Evolutionary conservation across 768 basidiomycete species (phyloP).

Genomic region (Pleurotus citrinopileatus): DNA sequence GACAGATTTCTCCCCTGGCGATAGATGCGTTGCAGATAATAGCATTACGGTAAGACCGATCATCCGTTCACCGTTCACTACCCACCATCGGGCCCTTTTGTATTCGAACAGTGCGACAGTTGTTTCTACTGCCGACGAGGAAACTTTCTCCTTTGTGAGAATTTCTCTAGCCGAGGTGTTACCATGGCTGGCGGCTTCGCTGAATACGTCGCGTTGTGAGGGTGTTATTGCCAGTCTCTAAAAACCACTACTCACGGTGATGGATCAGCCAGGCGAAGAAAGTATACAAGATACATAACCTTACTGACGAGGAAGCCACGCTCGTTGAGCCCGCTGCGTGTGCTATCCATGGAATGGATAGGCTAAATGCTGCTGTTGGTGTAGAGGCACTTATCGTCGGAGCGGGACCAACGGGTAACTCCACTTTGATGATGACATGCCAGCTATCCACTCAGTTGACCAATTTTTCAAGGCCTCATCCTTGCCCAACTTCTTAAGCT

Average conservation of each 20-base stretch:
- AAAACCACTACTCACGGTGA: not conserved
- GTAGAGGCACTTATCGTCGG: conserved; percentile 72
- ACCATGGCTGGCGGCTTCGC: conserved; percentile 10
- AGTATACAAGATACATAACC: conserved; percentile 71
- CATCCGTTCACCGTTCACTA: too few relatives aligned
- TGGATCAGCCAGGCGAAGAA: conserved; percentile 54
- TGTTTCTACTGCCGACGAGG: conserved; percentile 11
- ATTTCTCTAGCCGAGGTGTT: conserved; percentile 9
- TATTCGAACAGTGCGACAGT: conserved; percentile 2
- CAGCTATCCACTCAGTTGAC: too few relatives aligned
- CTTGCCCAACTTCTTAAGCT: conserved; percentile 74
- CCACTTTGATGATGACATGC: too few relatives aligned
- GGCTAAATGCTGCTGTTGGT: conserved; percentile 65
- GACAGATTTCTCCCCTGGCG: conserved; percentile 70
- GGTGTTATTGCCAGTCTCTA: not conserved
- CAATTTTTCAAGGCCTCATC: conserved; percentile 48
- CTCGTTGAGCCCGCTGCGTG: conserved; percentile 78
- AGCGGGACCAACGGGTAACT: conserved; percentile 73
- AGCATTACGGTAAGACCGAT: conserved; percentile 55
- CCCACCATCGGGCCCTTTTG: not conserved
- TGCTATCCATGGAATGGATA: conserved; percentile 78
- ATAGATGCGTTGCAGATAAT: conserved; percentile 84
- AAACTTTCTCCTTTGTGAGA: conserved; percentile 4
- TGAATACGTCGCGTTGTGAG: conserved; percentile 10
- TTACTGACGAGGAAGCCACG: conserved; percentile 74